Evolutionary conservation across 2,329 filamentous ascomycete species (phyloP).

Genomic region (Fusarium miscanthi): DNA sequence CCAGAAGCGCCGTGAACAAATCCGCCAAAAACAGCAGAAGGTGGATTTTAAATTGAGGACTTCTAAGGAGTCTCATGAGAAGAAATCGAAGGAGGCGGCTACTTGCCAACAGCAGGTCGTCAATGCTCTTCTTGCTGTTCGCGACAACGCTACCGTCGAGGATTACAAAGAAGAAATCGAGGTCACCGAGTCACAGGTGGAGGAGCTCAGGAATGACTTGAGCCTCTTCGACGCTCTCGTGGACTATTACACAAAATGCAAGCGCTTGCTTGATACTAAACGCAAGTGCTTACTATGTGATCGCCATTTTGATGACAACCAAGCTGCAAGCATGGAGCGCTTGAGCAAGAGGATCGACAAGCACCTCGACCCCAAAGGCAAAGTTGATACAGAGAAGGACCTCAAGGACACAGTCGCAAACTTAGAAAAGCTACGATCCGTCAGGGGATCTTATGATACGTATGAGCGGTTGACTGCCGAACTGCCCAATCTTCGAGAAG

Average conservation of each 20-base stretch:
- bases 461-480: conserved; percentile 78
- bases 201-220: conserved; percentile 72
- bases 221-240: conserved; percentile 76
- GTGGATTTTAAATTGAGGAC: conserved; percentile 78
- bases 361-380: conserved; percentile 69
- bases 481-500: conserved; percentile 74
- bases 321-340: conserved; percentile 66
- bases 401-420: conserved; percentile 63
- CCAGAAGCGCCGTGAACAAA: conserved; percentile 76
- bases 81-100: conserved; percentile 71
- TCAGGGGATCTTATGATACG: conserved; percentile 76
- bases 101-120: conserved; percentile 69
- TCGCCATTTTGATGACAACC: conserved; percentile 72
- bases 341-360: conserved; percentile 75
- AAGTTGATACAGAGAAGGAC: conserved; percentile 70
- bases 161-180: conserved; percentile 64
- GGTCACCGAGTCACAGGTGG: conserved; percentile 66
- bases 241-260: conserved; percentile 76
- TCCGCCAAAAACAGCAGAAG: conserved; percentile 79
- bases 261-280: conserved; percentile 72
- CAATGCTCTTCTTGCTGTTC: conserved; percentile 58
- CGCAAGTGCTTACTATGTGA: conserved; percentile 83
- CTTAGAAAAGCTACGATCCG: conserved; percentile 70
- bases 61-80: conserved; percentile 70
- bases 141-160: conserved; percentile 61